Evolutionary conservation across 495 filamentous ascomycete species (phyloP).

Genomic region (Sabuloglossum arenarium): DNA sequence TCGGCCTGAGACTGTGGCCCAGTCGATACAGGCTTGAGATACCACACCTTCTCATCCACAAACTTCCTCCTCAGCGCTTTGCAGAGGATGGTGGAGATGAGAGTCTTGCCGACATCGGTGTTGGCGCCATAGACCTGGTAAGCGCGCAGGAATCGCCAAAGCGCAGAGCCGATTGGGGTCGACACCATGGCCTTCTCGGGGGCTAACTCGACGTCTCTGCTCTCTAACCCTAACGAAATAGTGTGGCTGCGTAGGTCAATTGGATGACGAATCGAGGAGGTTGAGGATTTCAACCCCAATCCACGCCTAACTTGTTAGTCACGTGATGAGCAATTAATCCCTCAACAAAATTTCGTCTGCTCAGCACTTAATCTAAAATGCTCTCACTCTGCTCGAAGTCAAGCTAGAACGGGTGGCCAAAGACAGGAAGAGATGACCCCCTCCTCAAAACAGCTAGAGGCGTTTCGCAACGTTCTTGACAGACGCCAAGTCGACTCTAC

Average conservation of each 20-base stretch:
- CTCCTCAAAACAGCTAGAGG: conserved; percentile 8
- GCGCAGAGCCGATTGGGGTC: conserved; percentile 16
- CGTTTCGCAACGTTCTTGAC: conserved; percentile 20
- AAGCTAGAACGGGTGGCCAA: conserved; percentile 6
- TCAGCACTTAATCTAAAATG: too few relatives aligned
- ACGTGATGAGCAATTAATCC: too few relatives aligned
- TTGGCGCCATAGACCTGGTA: conserved; percentile 63
- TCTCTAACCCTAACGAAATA: too few relatives aligned
- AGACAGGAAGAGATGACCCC: neutral
- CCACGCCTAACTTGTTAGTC: too few relatives aligned
- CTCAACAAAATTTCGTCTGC: too few relatives aligned
- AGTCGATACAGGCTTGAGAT: conserved; percentile 60
- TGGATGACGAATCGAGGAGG: too few relatives aligned
- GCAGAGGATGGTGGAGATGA: conserved; percentile 48
- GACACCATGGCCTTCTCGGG: conserved; percentile 8
- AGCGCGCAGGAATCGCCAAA: conserved; percentile 40
- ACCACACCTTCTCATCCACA: conserved; percentile 29
- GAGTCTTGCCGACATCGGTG: conserved; percentile 62
- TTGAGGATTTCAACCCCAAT: too few relatives aligned
- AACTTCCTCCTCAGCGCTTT: conserved; percentile 26
- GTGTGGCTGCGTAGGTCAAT: too few relatives aligned
- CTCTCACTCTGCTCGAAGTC: too few relatives aligned
- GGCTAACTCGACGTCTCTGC: conserved; percentile 3
- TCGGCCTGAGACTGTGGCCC: conserved; percentile 46
- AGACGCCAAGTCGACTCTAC: conserved; percentile 21